Percentiles rank a stretch among this genome's conserved stretches.
Evolutionary conservation across 345 rosid species (phyloP).

Genomic region (Brassica cretica): DNA sequence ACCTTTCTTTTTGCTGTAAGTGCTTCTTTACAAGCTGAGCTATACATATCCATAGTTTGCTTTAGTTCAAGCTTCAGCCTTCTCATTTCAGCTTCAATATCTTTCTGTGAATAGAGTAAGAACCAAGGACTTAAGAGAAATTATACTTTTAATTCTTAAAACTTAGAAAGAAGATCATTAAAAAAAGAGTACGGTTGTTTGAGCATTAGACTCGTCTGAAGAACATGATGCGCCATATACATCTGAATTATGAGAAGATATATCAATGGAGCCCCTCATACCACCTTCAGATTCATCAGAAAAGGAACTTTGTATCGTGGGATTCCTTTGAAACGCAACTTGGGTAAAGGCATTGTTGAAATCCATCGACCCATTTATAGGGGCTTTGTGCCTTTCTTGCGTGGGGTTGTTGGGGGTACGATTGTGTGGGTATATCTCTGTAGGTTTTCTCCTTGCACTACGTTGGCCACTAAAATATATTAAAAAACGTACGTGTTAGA

Average conservation of each 20-base stretch:
- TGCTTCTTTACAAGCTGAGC: slow-evolving; percentile 89
- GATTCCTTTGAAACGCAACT: slow-evolving; percentile 22
- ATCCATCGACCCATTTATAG: slow-evolving; percentile 17
- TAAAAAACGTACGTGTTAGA: not conserved
- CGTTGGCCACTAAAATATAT: slow-evolving; percentile 20
- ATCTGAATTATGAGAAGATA: slow-evolving; percentile 38
- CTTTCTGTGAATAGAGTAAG: slow-evolving; percentile 46
- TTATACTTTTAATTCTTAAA: not conserved
- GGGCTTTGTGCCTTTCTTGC: not conserved
- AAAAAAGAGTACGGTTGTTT: slow-evolving; percentile 42
- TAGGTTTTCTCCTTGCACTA: slow-evolving; percentile 1
- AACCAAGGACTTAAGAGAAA: not conserved
- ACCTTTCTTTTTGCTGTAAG: slow-evolving; percentile 57
- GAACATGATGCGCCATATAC: slow-evolving; percentile 27
- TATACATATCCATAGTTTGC: slow-evolving; percentile 87
- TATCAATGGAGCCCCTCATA: slow-evolving; percentile 14
- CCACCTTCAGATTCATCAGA: slow-evolving; percentile 29
- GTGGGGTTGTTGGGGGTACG: not conserved
- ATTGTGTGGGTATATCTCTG: slow-evolving; percentile 21
- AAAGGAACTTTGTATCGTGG: slow-evolving; percentile 18
- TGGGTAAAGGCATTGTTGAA: slow-evolving; percentile 26
- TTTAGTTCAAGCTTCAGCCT: slow-evolving; percentile 74
- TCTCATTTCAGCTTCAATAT: slow-evolving; percentile 79
- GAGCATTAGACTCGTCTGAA: slow-evolving; percentile 31
- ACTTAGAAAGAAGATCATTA: not conserved